Conservation (phyloP, 202 grass and related monocot species). For the Saccharum hybrid region DNA sequence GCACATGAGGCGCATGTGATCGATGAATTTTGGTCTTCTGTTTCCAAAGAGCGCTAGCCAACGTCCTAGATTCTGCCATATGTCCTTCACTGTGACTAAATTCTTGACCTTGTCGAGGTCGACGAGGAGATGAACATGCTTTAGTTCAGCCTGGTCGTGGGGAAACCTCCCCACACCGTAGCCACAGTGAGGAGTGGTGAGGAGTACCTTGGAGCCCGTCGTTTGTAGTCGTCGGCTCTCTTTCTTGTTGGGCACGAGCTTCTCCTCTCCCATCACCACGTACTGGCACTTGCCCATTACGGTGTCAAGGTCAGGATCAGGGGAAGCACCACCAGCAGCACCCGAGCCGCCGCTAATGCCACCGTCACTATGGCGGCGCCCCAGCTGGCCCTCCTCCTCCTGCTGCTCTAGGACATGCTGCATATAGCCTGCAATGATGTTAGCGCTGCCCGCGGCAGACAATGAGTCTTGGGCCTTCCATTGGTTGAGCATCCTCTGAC, state of each 20-base stretch:
- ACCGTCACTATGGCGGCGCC: neutral
- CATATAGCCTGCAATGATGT: slow-evolving; percentile 42
- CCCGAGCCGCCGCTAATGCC: too few species aligned
- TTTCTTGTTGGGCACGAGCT: neutral
- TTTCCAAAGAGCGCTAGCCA: neutral
- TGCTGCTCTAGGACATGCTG: neutral
- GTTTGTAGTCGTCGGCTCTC: neutral
- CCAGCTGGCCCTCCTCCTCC: too few species aligned
- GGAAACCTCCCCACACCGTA: slow-evolving; percentile 28
- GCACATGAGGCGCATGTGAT: slow-evolving; percentile 5
- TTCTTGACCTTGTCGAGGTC: neutral
- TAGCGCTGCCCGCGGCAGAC: neutral
- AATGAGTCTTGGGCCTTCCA: neutral
- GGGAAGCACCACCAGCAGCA: neutral
- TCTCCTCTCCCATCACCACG: slow-evolving; percentile 45
- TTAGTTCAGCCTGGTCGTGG: neutral
- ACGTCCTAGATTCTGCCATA: neutral
- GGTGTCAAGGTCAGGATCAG: neutral
- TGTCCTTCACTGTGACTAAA: slow-evolving; percentile 13
- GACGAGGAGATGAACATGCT: neutral
- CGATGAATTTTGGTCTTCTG: neutral
- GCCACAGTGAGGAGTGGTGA: neutral
- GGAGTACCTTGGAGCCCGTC: neutral
- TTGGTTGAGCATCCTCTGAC: neutral
- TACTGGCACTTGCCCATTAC: slow-evolving; percentile 16